These are phyloP conservation scores for Cryptosporidium baileyi DNA, from an alignment of 169 alveolate species.

Conservation along the genomic window DNA sequence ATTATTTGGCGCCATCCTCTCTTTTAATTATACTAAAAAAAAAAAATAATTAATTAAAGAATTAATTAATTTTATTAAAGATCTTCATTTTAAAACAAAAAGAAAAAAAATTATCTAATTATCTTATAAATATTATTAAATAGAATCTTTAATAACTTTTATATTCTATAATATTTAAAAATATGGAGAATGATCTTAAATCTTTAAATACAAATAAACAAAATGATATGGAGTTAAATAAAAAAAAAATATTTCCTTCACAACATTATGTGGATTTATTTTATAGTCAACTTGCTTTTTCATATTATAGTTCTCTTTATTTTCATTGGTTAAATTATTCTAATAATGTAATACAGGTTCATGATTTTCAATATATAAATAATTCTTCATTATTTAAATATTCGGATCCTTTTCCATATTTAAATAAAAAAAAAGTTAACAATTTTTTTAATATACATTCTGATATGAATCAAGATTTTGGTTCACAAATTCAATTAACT, in stretches of 20 bases:
- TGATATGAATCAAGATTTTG: conserved; percentile 1
- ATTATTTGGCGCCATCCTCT: no score
- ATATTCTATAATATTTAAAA: no score
- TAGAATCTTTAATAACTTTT: no score
- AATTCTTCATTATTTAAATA: background rate
- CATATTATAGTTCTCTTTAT: conserved; percentile 45
- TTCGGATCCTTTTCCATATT: conserved; percentile 5
- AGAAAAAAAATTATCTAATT: no score
- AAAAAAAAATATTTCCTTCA: background rate
- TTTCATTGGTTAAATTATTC: background rate
- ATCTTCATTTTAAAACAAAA: no score
- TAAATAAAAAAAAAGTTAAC: background rate
- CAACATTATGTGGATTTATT: conserved; percentile 57
- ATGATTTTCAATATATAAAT: no score
- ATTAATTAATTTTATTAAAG: no score
- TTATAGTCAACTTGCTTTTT: conserved; percentile 63
- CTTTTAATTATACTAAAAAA: no score
- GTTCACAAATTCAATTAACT: conserved; percentile 7
- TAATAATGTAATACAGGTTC: background rate
- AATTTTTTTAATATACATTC: background rate
- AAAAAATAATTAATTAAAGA: no score
- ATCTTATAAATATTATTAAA: no score
- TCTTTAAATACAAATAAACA: background rate
- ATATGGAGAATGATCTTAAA: background rate
- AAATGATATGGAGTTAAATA: background rate